Evolutionary conservation across 2,329 filamentous ascomycete species (phyloP), one percentile per base, ranked within the genome.

Genomic region (Aspergillus neoniger): DNA sequence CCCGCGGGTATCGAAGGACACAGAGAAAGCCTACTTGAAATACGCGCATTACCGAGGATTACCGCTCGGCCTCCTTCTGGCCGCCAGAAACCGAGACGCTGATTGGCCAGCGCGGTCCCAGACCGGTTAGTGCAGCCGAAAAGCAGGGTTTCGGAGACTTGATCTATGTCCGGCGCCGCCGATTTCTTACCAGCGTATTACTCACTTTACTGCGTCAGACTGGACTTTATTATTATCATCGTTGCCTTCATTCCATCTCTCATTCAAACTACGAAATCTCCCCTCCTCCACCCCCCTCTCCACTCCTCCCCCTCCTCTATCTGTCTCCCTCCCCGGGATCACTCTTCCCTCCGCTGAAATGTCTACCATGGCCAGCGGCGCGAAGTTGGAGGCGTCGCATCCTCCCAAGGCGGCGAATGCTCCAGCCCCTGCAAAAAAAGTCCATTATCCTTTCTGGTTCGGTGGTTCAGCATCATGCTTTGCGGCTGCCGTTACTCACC

Each of bases 391-490:
- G 63, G 65, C 73, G 59, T 61, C 72, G 53, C 67, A 66, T 43
- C 62, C 67, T 41, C 63, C 64, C 49, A 56, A 60, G 62, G 56
- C 39, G 15, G 53, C 53, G 41, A 25, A 19, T 28, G 39, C 65
- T 58, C 52, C 66, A 57, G 62, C 65, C 48, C 69, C 70, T 57
- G 63, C 67, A 56, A 72, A 72, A 63, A 74, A 76, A 68, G 70
- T 81, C 53, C 80, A 79, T 69, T 94, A 94, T 79, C 91, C 91
- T 9, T 94, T 94, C 78, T 98, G 94, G 95, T 98, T 99, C 76
- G 95, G 95, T 65, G 95, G 95, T 58, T 96, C 91, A 74, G 92
- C 94, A 54, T 95, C 91, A 73, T 96, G 91, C 74, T 89, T 95
- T 82, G 94, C 94, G 39, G 93, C 94, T 48, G 89, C 88, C 68